Percentiles rank a stretch among this genome's conserved stretches.
These are phyloP conservation scores for Gastrolobium bilobum DNA, from an alignment of 306 rosid genomes.

Conservation along the genomic window DNA sequence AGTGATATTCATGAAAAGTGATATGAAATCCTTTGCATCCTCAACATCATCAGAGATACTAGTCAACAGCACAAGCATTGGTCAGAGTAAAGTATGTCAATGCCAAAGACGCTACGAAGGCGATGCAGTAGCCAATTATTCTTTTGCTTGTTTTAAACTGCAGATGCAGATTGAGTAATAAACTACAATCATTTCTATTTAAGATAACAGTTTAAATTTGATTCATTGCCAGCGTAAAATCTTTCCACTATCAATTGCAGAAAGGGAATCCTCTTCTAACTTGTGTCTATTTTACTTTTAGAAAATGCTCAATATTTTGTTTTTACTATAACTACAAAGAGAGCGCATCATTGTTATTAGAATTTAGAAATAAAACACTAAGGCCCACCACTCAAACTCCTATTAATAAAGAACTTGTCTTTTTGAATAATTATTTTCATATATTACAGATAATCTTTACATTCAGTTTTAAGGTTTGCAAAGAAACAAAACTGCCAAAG, in stretches of 20 bases:
- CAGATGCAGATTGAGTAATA: background rate
- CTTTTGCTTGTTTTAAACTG: background rate
- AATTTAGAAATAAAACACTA: constrained; percentile 1
- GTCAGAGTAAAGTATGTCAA: background rate
- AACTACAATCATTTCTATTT: constrained; percentile 7
- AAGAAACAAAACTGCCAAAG: background rate
- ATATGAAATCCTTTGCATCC: constrained; percentile 27
- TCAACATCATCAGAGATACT: constrained; percentile 4
- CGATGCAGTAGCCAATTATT: background rate
- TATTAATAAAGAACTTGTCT: background rate
- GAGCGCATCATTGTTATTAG: background rate
- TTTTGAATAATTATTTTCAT: background rate
- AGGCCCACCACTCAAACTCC: background rate
- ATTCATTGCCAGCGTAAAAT: background rate
- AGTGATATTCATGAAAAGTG: constrained; percentile 12
- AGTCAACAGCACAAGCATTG: background rate
- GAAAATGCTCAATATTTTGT: constrained; percentile 10
- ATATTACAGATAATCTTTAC: background rate
- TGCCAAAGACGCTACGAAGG: constrained; percentile 28
- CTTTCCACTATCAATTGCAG: background rate
- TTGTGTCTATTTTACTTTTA: background rate
- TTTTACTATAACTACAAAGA: constrained; percentile 1
- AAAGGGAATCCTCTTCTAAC: background rate
- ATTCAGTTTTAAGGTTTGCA: background rate
- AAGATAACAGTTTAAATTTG: background rate